phyloP scores from a whole-genome alignment of 2,329 filamentous ascomycete species.

The Aspergillus vadensis region DNA sequence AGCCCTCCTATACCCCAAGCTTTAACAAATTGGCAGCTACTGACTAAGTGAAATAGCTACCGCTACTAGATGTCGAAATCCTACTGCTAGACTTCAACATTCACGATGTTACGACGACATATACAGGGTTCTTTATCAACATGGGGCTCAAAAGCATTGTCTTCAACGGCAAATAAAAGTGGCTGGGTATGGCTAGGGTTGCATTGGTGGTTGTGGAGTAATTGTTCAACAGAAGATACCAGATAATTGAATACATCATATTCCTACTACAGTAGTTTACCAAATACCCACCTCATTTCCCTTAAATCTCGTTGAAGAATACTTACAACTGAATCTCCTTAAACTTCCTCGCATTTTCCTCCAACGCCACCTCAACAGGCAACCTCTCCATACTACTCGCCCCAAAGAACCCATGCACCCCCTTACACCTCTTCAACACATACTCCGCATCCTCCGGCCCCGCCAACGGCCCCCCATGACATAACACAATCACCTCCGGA shows the following conservation, averaged over 20 bases:
- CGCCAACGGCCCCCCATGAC: slow-evolving; percentile 70
- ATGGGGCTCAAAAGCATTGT: slow-evolving; percentile 54
- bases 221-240: slow-evolving; percentile 39
- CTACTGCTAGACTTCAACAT: slow-evolving; percentile 54
- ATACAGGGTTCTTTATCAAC: slow-evolving; percentile 46
- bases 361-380: slow-evolving; percentile 68
- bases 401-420: slow-evolving; percentile 72
- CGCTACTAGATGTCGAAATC: slow-evolving; percentile 62
- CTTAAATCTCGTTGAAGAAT: too few species aligned
- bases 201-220: slow-evolving; percentile 13
- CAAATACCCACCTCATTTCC: too few species aligned
- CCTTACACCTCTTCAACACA: slow-evolving; percentile 61
- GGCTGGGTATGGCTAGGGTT: slow-evolving; percentile 29
- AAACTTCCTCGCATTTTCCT: slow-evolving; percentile 57
- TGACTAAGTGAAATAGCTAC: slow-evolving; percentile 45
- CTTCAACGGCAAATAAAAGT: slow-evolving; percentile 63
- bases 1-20: slow-evolving; percentile 18
- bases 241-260: not conserved
- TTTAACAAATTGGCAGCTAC: not conserved
- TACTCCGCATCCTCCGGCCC: slow-evolving; percentile 64
- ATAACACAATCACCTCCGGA: slow-evolving; percentile 65
- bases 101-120: slow-evolving; percentile 62
- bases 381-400: slow-evolving; percentile 69
- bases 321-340: slow-evolving; percentile 44
- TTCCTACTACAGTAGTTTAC: too few species aligned